Base-by-base conservation (phyloP, 306 rosid species). In the Boehmeria nivea region DNA sequence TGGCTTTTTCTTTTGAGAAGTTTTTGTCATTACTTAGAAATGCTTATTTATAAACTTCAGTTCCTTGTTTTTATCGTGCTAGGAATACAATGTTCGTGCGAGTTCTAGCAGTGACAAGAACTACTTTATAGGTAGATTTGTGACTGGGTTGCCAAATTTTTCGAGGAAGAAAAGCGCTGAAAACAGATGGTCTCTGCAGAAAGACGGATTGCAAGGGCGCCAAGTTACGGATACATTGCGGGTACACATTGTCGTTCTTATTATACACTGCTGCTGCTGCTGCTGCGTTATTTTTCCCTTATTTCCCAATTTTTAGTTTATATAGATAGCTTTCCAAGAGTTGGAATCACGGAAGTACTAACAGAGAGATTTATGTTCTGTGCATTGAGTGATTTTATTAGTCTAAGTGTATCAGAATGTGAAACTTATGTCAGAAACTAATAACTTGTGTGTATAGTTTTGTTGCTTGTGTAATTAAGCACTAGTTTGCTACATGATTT, bases 71-170 rank as follows among this genome's bases (percentile, higher is more conserved):
- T 54, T 63, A 21, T 27, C 20, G 6, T 53, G 23, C 8, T 56
- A 90, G 98, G 98, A 90, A 60, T 90, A 90, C 48, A 90, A 80
- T 65, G 98, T 90, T 46, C 91, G 98, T 50, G 83, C 89, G 16
- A 82, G 91, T 75, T 67, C 91, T 33, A 57, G 67, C 65, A 80
- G 33, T 10, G 94, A 90, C 56, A 90, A 90, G 64, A 82, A 76
- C 68, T 87, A 76, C 72, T 80, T 80, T 21, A 90, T 87, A 22
- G 95, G 89, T 28, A 82, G 98, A 57, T 90, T 90, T 65, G 74
- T 75, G 44, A 54, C 81, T 5, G 98, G 98, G 9, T 76, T 90
- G 74, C 98, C 98, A 16, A 86, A 77, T 64, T 90, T 90, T 72
- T 90, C 94, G 1, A 87, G 73, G 81, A 90, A 84, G 82, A 90